Conservation (phyloP, 2,329 filamentous ascomycete genomes). For the Trichoderma oligosporum region DNA sequence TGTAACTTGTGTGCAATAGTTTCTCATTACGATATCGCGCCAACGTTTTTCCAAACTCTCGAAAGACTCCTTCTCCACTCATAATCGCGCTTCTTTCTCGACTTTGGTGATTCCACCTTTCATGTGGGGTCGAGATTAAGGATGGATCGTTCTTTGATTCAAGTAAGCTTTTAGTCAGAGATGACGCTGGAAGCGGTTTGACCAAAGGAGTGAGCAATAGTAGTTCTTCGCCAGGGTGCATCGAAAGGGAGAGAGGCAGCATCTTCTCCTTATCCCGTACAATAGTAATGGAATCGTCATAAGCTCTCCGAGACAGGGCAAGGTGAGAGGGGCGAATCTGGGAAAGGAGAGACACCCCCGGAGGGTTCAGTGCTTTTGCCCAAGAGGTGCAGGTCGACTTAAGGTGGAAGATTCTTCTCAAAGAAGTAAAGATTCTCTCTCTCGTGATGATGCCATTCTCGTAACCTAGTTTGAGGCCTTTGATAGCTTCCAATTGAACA, state of each 20-base stretch:
- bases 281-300: constrained; percentile 89
- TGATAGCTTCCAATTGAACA: constrained; percentile 87
- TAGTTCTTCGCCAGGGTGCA: constrained; percentile 84
- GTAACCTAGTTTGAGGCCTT: constrained; percentile 80
- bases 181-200: constrained; percentile 87
- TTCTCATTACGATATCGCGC: constrained; percentile 82
- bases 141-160: constrained; percentile 47
- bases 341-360: constrained; percentile 71
- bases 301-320: constrained; percentile 76
- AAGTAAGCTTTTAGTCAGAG: constrained; percentile 68
- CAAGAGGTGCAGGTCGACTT: constrained; percentile 86
- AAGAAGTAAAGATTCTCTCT: constrained; percentile 73
- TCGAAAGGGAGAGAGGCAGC: constrained; percentile 74
- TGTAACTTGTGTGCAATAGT: constrained; percentile 90
- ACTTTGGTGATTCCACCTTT: constrained; percentile 56
- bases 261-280: constrained; percentile 84
- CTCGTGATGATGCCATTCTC: constrained; percentile 87
- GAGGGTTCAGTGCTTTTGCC: constrained; percentile 85
- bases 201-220: constrained; percentile 83
- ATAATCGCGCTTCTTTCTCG: constrained; percentile 62
- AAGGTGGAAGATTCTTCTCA: constrained; percentile 72
- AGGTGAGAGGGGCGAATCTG: constrained; percentile 80
- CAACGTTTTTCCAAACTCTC: constrained; percentile 82
- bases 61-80: constrained; percentile 90
- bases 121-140: constrained; percentile 42